phyloP scores from a whole-genome alignment of 2,329 filamentous ascomycete species.

The Botrytis deweyae region DNA sequence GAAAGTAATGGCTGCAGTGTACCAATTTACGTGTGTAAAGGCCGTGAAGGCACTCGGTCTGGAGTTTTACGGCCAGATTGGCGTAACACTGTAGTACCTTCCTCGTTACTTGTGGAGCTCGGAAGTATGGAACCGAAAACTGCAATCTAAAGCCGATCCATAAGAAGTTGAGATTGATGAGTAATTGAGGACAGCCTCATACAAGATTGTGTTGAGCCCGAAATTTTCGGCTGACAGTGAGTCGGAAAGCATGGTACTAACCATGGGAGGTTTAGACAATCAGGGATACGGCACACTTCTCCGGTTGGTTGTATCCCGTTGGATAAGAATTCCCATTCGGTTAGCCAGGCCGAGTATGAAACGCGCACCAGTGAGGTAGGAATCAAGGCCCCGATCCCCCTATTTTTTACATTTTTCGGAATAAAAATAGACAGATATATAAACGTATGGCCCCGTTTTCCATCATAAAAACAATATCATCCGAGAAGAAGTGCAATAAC shows the following conservation, averaged over 20 bases:
- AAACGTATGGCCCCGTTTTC: background rate
- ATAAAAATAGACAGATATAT: background rate
- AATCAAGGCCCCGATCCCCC: background rate
- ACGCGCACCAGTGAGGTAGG: background rate
- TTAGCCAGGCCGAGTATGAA: background rate
- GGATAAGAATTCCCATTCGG: background rate
- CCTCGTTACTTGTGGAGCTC: background rate
- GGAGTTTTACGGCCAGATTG: background rate
- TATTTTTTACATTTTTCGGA: background rate
- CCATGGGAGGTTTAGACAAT: background rate
- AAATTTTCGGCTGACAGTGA: background rate
- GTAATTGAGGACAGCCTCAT: background rate
- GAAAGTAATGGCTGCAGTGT: background rate
- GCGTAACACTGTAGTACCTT: background rate
- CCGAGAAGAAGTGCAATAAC: background rate
- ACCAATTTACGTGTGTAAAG: background rate
- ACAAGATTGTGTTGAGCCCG: background rate
- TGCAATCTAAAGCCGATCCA: background rate
- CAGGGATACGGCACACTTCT: background rate
- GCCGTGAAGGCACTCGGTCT: background rate
- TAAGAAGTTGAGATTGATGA: background rate
- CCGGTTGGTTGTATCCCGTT: background rate
- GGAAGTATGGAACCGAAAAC: background rate
- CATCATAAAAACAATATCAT: background rate
- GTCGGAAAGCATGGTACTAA: background rate